phyloP scores from a whole-genome alignment of 2,329 filamentous ascomycete species.

The Sporothrix brunneoviolacea region DNA sequence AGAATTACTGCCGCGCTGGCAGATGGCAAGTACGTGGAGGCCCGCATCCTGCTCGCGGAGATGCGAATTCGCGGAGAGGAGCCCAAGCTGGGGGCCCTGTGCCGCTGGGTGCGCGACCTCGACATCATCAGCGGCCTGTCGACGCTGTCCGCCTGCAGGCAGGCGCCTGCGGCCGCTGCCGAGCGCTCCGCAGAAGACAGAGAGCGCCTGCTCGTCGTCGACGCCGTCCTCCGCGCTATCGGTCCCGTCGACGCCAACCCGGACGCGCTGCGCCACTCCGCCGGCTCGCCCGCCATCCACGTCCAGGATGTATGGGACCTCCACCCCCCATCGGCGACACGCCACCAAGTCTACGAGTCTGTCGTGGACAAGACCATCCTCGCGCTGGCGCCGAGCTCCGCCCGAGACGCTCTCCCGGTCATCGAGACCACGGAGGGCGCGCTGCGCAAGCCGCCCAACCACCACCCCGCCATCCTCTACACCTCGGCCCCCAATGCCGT shows the following conservation, averaged over 20 bases:
- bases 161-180: conserved; percentile 21
- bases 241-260: conserved; percentile 51
- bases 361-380: conserved; percentile 54
- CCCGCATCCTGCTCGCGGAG: conserved; percentile 58
- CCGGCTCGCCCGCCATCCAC: conserved; percentile 41
- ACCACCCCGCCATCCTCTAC: conserved; percentile 59
- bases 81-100: conserved; percentile 61
- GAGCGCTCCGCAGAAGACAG: conserved; percentile 40
- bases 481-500: conserved; percentile 53
- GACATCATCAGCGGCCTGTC: conserved; percentile 62
- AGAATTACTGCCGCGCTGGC: conserved; percentile 59
- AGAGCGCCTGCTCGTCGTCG: conserved; percentile 54
- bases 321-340: conserved; percentile 32
- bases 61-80: conserved; percentile 61
- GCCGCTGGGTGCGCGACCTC: conserved; percentile 65
- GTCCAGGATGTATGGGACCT: conserved; percentile 58
- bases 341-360: conserved; percentile 45
- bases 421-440: conserved; percentile 56
- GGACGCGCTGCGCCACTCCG: conserved; percentile 20
- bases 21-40: conserved; percentile 60
- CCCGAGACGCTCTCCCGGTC: conserved; percentile 42
- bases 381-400: conserved; percentile 26
- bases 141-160: conserved; percentile 42
- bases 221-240: conserved; percentile 57
- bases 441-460: conserved; percentile 60